Evolutionary conservation across 331 rosid species (phyloP).

Genomic region (Pyracantha coccinea): DNA sequence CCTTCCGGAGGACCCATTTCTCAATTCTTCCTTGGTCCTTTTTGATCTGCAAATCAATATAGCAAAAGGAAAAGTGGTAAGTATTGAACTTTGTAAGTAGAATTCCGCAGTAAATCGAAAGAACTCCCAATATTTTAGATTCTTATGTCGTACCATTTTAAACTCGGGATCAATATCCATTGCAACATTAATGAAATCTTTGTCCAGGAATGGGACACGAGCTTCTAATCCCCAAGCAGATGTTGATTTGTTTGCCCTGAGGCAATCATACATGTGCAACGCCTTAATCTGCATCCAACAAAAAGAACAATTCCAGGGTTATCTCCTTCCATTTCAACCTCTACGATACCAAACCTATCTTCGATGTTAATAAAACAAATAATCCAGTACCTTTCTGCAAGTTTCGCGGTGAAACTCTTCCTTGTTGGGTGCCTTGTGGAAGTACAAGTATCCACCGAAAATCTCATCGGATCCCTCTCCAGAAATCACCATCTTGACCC

Average conservation of each 20-base stretch:
- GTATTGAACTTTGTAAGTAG: background rate
- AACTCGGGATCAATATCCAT: constrained; percentile 75
- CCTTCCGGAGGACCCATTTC: constrained; percentile 78
- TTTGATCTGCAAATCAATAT: constrained; percentile 43
- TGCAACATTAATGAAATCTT: constrained; percentile 62
- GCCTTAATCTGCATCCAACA: constrained; percentile 66
- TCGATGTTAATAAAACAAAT: background rate
- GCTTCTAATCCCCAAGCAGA: constrained; percentile 98
- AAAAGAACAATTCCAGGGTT: background rate
- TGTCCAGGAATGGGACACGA: constrained; percentile 88
- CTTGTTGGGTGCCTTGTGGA: constrained; percentile 96
- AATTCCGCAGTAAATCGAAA: background rate
- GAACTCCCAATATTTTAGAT: background rate
- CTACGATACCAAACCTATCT: background rate
- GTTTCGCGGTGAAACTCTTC: constrained; percentile 90
- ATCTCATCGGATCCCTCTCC: constrained; percentile 99
- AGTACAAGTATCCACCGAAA: constrained; percentile 91
- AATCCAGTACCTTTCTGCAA: constrained; percentile 62
- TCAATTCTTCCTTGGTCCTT: constrained; percentile 68
- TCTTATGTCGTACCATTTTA: constrained; percentile 44
- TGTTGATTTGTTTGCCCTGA: constrained; percentile 84
- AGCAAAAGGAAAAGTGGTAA: background rate
- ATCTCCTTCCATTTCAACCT: background rate
- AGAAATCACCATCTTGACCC: constrained; percentile 87
- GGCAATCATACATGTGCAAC: constrained; percentile 80